Evolutionary conservation across 2,329 filamentous ascomycete species (phyloP), one percentile per base, ranked within the genome.

Genomic region (Exserohilum rostratum): DNA sequence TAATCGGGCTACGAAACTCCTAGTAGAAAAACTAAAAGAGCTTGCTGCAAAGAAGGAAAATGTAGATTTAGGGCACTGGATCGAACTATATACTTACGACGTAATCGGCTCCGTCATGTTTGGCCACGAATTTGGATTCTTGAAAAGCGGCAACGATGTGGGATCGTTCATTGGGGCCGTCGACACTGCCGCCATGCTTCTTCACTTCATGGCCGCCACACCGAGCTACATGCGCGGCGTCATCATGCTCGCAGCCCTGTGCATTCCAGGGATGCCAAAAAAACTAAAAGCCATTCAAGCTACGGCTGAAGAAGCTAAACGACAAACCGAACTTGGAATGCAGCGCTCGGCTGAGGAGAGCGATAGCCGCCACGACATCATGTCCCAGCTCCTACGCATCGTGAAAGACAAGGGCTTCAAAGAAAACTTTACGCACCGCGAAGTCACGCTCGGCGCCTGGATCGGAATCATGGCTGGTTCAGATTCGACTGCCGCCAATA

Each of bases 101-200:
- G 71, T 78, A n/a, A 68, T 79, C 15, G 76, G 78, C 15, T 71
- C 73, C 27, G 57, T 78, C 17, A 75, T 71, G 18, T 80, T 79
- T 40, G 73, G 77, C 17, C 66, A 69, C 9, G 70, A 71, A 46
- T 77, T 79, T 46, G 77, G 78, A 2, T 80, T 79, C 58, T 65
- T 80, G 46, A 63, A 78, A 20, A 60, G 69, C 6, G 68, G 73
- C 1, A 50, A 60, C 2, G 79, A 82, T 53, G 62, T 77, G 48
- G 71, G 74, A 20, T 69, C 69, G 6, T 77, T 72, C 44, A 74
- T 80, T 12, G 58, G 69, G 11, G 67, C 77, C 1, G 61, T 78
- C 0, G 70, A 77, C 34, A 70, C 53, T 6, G 50, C 72, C 13
- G 76, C 69, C 59, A 77, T 61, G 30, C 66, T 63, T 13, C 42